These are phyloP conservation scores for Melaleuca quinquenervia DNA, from an alignment of 345 rosid genomes.

Conservation along the genomic window DNA sequence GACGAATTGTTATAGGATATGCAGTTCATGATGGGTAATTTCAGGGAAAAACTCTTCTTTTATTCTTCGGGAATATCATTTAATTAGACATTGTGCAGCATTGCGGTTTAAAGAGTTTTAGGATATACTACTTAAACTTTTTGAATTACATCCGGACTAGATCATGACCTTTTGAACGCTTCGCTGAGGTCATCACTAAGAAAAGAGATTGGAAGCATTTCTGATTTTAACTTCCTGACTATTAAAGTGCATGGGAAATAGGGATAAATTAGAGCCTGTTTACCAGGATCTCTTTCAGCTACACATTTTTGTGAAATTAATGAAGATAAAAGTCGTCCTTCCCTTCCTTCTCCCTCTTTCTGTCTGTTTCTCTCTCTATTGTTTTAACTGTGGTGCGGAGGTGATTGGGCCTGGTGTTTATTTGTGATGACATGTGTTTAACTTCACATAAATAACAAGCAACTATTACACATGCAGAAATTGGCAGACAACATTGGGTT, in stretches of 20 bases:
- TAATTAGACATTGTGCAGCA: background rate
- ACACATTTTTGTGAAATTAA: background rate
- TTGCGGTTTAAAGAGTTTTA: background rate
- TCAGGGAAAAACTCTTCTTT: background rate
- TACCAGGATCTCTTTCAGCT: background rate
- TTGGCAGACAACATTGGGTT: slow-evolving; percentile 90
- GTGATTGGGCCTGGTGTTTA: background rate
- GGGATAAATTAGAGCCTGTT: background rate
- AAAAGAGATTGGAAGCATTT: background rate
- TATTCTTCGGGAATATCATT: background rate
- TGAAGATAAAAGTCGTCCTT: background rate
- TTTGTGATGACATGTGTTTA: background rate
- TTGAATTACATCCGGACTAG: background rate
- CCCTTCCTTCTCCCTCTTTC: background rate
- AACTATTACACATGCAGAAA: slow-evolving; percentile 42
- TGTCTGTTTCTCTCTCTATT: background rate
- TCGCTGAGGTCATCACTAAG: background rate
- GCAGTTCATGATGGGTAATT: background rate
- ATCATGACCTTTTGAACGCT: background rate
- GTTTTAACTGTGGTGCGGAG: background rate
- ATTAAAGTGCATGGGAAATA: background rate
- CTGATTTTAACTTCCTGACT: background rate
- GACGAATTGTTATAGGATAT: background rate
- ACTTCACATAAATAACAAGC: background rate
- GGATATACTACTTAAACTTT: background rate